Base-by-base conservation (phyloP, 768 basidiomycete genomes). In the Boletus barrowsii region DNA sequence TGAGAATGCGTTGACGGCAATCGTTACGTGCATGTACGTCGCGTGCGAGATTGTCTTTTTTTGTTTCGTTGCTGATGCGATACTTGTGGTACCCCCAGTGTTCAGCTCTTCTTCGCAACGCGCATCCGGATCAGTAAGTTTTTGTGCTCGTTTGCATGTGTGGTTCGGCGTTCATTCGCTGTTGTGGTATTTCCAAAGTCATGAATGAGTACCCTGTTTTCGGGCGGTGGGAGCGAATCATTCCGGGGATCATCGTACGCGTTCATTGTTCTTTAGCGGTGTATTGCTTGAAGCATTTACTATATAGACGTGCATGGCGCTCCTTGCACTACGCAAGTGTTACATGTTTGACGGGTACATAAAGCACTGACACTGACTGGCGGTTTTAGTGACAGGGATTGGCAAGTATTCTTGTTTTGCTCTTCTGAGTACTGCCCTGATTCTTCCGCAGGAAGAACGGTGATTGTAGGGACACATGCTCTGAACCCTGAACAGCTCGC, bases 91-190 rank as follows among this genome's bases (percentile, higher is more conserved):
- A 17, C 11, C 9, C 26, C 3, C 37, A 56, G 49, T 15, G 45
- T 20, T 7, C 55, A 56, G 6, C 32, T 56, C 18, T 56, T 51
- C 35, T 56, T 56, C 10, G 55, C 49, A 10, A 30, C 49, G 29
- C 55, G 45, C 45, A 47, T 56, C 26, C 26, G 40, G 24, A 46
- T 51, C 30, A 18, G 49, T 56, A 17, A 26, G 53, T 49, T 18
- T 29, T 11, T 42, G 39, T 11, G 18, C 20, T 41, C 29, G 20
- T 17, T 40, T 39, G 18, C n/a, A 22, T 26, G 1, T 7, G 42
- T 9, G 15, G 13, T 15, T 3, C 1, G 24, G n/a, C 2, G 26
- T 51, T 40, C 9, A 32, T 49, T 33, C 13, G 6, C 10, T 4
- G 33, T 24, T 9, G 20, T 49, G 20, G 39, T 13, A 9, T 20